These are phyloP conservation scores for Calocybe indica DNA, from an alignment of 768 basidiomycete species.

Conservation along the genomic window DNA sequence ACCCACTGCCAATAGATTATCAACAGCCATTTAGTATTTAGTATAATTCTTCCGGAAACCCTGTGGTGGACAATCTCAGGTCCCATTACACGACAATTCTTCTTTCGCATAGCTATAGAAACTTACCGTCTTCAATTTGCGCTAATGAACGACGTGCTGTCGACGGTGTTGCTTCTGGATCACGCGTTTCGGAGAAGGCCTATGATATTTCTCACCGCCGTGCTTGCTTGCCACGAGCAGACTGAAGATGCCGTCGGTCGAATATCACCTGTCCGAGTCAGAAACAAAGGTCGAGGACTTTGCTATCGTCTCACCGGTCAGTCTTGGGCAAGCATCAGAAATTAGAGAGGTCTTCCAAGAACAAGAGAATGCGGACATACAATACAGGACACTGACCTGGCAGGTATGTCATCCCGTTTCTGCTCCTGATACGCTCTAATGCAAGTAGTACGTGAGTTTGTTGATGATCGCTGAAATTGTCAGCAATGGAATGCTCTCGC, in stretches of 20 bases:
- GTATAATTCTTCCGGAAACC: not conserved
- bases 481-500: slow-evolving; percentile 49
- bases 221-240: no score
- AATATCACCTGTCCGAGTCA: no score
- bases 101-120: no score
- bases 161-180: no score
- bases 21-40: not conserved
- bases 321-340: not conserved
- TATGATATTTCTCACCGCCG: no score
- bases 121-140: no score
- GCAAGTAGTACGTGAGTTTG: slow-evolving; percentile 36
- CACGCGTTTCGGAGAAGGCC: no score
- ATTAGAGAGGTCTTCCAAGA: slow-evolving; percentile 38
- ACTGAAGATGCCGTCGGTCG: no score
- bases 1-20: not conserved
- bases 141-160: no score
- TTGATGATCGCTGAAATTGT: slow-evolving; percentile 56
- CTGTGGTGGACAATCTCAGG: not conserved
- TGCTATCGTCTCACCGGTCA: no score
- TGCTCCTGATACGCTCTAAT: not conserved
- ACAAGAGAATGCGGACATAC: slow-evolving; percentile 37
- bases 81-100: no score
- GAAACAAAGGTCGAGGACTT: no score
- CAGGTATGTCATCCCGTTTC: slow-evolving; percentile 24
- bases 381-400: slow-evolving; percentile 49